Base-by-base conservation (phyloP, 176 grass and related monocot species). In the Dactylis glomerata region DNA sequence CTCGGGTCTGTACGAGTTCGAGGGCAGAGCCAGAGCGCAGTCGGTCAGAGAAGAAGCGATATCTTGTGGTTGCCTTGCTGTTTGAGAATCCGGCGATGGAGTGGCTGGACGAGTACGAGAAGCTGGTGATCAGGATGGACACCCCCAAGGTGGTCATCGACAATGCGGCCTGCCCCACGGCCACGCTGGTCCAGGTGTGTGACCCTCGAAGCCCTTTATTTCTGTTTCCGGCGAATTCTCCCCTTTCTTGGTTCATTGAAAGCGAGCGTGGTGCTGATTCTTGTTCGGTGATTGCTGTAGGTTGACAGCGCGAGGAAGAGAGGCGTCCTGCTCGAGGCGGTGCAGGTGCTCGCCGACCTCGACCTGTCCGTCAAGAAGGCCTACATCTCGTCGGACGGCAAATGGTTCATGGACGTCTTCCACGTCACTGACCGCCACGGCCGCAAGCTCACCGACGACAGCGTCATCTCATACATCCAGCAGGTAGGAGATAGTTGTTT, bases 391-490 rank as follows among this genome's bases (percentile, higher is more conserved):
- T 99, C 96, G 3, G 96, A 99, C 40, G 93, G 96, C 1, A 22
- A 86, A 9, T 99, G 96, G 96, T 99, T 99, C 89, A 99, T 99
- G 96, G 91, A 99, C 56, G 96, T 99, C 41, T 99, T 99, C 88
- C 93, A 99, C 68, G 93, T 99, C 78, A 94, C 96, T n/a, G n/a
- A n/a, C n/a, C 34, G 34, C 34, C 34, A 3, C 34, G 34, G 34
- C 34, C 34, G 34, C 34, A 36, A 36, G 34, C 34, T 36, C 34
- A 36, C 34, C 34, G 34, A 36, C 34, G 34, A 36, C 34, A 36
- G 34, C 34, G 34, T 36, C 34, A 36, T 36, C 34, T 2, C 34
- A 2, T 36, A 36, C 34, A 36, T 36, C 34, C 34, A 36, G 34
- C 34, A 36, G 34, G 34, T 36, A 36, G 34, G 34, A 36, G 34